Base-by-base conservation (phyloP, 306 rosid species). In the Sechiopsis laciniata region DNA sequence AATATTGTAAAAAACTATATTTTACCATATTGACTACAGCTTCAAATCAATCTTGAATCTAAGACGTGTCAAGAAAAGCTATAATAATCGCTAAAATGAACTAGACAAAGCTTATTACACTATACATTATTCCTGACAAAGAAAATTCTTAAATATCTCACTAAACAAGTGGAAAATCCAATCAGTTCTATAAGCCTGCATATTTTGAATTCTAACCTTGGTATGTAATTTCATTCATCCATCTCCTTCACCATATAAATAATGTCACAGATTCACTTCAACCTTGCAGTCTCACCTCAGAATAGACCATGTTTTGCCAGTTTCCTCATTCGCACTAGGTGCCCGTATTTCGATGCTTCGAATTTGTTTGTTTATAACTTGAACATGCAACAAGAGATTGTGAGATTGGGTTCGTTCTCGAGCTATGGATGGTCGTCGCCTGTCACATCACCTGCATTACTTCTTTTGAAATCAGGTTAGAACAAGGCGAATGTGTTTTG, bases 381-480 rank as follows among this genome's bases (percentile, higher is more conserved):
- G 37, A 32, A 32, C 37, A 32, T 32, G 3, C 37, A 32, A 32
- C 37, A 32, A 32, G 37, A 32, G 3, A 32, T 64, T 51, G 12
- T n/a, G 13, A 32, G 72, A 66, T 40, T 22, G 72, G 21, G 10
- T 17, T 66, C 22, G 50, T 11, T 12, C 16, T 10, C 55, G 14
- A 42, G 56, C 73, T 67, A 67, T 21, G 37, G 56, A 24, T 83
- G 90, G 74, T 74, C 84, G 82, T 81, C 78, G 80, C 59, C 22
- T 7, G 58, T 24, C 15, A 73, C 42, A 55, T 91, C 96, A 55
- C 90, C 97, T 86, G 90, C 91, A 85, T 78, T 83, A 74, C 77
- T 82, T 52, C 74, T 66, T 73, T 69, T 48, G 51, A 69, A 81
- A 59, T 37, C 24, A 58, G 22, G 71, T 70, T 35, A 16, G 52